Base-by-base conservation (phyloP, 805 yeast genomes). In the Candida ficus region DNA sequence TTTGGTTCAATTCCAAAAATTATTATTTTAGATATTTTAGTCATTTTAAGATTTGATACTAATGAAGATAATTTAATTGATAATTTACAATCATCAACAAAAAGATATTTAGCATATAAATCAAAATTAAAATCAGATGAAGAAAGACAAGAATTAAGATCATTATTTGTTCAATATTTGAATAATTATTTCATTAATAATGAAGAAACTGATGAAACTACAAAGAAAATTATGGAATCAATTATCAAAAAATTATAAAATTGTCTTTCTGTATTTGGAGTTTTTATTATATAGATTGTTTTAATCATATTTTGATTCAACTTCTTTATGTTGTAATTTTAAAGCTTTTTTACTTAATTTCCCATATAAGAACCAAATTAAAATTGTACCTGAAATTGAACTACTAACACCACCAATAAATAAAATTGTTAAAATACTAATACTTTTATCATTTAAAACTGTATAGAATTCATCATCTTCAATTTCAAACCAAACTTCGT, bases 31-130 rank as follows among this genome's bases (percentile, higher is more conserved):
- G 91, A 82, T 57, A 67, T 85, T 37, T 74, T 82, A 2, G 62
- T 86, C 44, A 83, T 91, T 7, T 65, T 89, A 25, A 76, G 95
- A 57, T 75, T 71, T 49, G 56, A 68, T 42, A 44, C 53, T 0
- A 58, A 58, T 4, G 63, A 66, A 42, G 62, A 69, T 5, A 53
- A 56, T 8, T 77, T 83, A 53, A 77, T 84, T 16, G 78, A 72
- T 37, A 60, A 66, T 37, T 69, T 90, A 53, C 87, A 85, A 62
- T 68, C 72, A 18, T 70, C 89, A 16, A 83, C 88, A 32, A 84
- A 82, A 56, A 78, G 80, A 54, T 86, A 76, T 56, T 66, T 76
- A 47, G 82, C 87, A 8, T 79, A 77, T 55, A 70, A 73, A 46
- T 49, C 57, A 47, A 80, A 72, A 54, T 43, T 43, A 20, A 6